Evolutionary conservation across 192 early-diverging fungal species (phyloP), one percentile per base, ranked within the genome.

Genomic region (Coemansia sp.): DNA sequence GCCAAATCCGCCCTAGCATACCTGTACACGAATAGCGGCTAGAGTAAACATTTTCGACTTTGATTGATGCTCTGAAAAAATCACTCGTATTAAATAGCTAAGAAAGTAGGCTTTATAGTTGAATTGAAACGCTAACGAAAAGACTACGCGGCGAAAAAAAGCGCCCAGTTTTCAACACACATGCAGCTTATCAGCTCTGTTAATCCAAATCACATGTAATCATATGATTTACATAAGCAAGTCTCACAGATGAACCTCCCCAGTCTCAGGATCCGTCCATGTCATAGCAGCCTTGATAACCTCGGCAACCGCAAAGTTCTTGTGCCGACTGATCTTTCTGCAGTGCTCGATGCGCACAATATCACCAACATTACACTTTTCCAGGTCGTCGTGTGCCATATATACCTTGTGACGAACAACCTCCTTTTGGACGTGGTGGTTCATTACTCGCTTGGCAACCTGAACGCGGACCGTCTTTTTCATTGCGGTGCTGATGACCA

Each of bases 261-360:
- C 82, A 1, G 82, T 84, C 51, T 78, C 77, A 0, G 76, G 76
- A 65, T 84, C 82, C 1, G 82, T 84, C 67, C 72, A 84, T 8
- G 77, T 76, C 25, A 67, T 63, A 31, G 77, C 77, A 6, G 82
- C 58, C 63, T 71, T 76, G 60, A 92, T 78, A 56, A 97, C 90
- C 73, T 94, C 92, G 6, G 90, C 92, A n/a, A 97, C 85, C 11
- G 87, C 85, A 77, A 95, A 97, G 65, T 88, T 84, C 84, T 97
- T 97, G 75, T 80, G 85, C 74, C 90, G 91, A 84, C 93, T 94
- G 51, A 95, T 54, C 55, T 93, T 94, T 63, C 88, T 72, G 84
- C 93, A 95, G 53, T 89, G 87, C 70, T 97, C 93, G 65, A 97
- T 97, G 39, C 90, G 87, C 31, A 97, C 95, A 59, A 92, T 87